Conservation (phyloP, 257 asterid genomes). For the Mitragyna speciosa region DNA sequence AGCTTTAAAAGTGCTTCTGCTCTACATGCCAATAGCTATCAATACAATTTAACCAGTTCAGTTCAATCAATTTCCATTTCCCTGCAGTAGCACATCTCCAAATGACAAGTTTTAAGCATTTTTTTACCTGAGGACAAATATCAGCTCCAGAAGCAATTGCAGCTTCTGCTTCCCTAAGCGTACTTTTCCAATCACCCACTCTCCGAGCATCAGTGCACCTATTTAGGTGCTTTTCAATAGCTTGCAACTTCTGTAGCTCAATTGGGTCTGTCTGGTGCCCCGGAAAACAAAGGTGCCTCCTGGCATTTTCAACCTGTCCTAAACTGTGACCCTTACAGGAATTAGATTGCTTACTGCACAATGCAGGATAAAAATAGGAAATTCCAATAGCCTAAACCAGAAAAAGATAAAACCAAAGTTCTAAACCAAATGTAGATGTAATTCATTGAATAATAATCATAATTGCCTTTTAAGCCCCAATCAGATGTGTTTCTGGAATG, state of each 20-base stretch:
- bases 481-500: background rate
- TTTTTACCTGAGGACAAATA: slow-evolving; percentile 70
- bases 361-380: slow-evolving; percentile 24
- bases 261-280: slow-evolving; percentile 36
- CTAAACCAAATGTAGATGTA: background rate
- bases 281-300: slow-evolving; percentile 41
- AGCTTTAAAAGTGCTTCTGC: slow-evolving; percentile 91
- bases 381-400: slow-evolving; percentile 19
- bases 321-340: slow-evolving; percentile 38
- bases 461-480: background rate
- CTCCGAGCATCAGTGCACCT: slow-evolving; percentile 64
- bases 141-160: slow-evolving; percentile 74
- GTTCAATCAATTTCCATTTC: slow-evolving; percentile 4
- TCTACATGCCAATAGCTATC: slow-evolving; percentile 81
- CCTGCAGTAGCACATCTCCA: background rate
- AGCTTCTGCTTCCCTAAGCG: slow-evolving; percentile 59
- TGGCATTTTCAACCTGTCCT: slow-evolving; percentile 54
- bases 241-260: slow-evolving; percentile 60
- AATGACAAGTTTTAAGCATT: slow-evolving; percentile 3
- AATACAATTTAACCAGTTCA: slow-evolving; percentile 38
- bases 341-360: slow-evolving; percentile 28
- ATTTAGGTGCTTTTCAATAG: slow-evolving; percentile 56
- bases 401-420: background rate
- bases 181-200: slow-evolving; percentile 62
- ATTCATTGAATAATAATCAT: background rate